These are phyloP conservation scores for Cryptococcus amylolentus DNA, from an alignment of 1,284 basidiomycete genomes.

Conservation along the genomic window DNA sequence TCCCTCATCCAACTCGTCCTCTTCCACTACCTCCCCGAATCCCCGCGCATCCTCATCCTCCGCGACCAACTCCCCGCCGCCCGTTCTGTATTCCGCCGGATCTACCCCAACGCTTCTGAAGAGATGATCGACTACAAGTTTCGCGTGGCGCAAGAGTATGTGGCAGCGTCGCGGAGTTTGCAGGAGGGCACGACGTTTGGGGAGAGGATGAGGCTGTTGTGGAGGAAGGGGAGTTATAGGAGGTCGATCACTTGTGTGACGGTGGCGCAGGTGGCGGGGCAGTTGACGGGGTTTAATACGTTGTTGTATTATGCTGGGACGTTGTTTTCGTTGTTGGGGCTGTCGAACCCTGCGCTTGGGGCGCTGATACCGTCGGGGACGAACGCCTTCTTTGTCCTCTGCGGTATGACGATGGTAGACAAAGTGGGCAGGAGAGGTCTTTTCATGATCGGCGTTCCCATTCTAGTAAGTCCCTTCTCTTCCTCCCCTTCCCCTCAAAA, in stretches of 20 bases:
- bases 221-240: constrained; percentile 24
- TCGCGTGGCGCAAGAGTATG: constrained; percentile 28
- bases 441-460: constrained; percentile 23
- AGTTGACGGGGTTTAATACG: constrained; percentile 45
- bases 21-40: constrained; percentile 46
- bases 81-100: constrained; percentile 16
- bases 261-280: constrained; percentile 20
- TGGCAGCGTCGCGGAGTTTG: constrained; percentile 19
- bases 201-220: constrained; percentile 12
- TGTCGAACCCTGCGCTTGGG: constrained; percentile 36
- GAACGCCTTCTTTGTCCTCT: constrained; percentile 36
- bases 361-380: constrained; percentile 34
- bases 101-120: constrained; percentile 33
- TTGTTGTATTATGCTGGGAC: constrained; percentile 37
- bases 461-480: constrained; percentile 13
- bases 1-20: constrained; percentile 36
- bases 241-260: constrained; percentile 22
- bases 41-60: constrained; percentile 38
- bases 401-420: constrained; percentile 38
- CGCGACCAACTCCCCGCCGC: constrained; percentile 29
- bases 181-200: constrained; percentile 12
- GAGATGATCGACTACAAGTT: constrained; percentile 41
- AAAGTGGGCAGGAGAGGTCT: constrained; percentile 36
- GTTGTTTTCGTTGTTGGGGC: constrained; percentile 40
- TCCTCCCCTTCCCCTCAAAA: background rate